These are phyloP conservation scores for Chrysosporium keratinophilum DNA, from an alignment of 2,329 filamentous ascomycete species.

Conservation along the genomic window DNA sequence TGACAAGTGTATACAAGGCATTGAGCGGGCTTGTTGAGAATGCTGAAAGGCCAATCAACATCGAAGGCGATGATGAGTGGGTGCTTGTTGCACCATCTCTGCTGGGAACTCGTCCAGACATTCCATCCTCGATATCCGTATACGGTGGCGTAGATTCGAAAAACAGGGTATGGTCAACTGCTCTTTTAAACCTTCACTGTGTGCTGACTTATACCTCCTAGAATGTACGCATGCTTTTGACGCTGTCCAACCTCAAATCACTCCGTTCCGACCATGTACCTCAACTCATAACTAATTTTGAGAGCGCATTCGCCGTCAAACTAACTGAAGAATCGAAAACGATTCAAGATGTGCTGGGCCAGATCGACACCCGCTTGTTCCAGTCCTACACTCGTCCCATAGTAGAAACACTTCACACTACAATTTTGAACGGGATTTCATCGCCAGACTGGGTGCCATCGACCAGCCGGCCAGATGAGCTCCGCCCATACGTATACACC, in stretches of 20 bases:
- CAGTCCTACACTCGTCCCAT: slow-evolving; percentile 78
- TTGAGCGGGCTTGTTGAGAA: slow-evolving; percentile 95
- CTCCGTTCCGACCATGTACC: slow-evolving; percentile 75
- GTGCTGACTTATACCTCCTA: slow-evolving; percentile 28
- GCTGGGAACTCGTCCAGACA: slow-evolving; percentile 24
- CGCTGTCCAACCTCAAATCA: slow-evolving; percentile 79
- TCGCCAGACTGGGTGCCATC: slow-evolving; percentile 60
- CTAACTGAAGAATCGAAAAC: slow-evolving; percentile 88
- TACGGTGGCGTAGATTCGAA: slow-evolving; percentile 44
- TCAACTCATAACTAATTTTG: slow-evolving; percentile 81
- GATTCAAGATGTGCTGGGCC: slow-evolving; percentile 76
- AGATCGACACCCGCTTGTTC: slow-evolving; percentile 88
- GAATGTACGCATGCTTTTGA: slow-evolving; percentile 89
- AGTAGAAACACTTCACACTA: slow-evolving; percentile 55
- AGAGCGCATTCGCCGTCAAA: slow-evolving; percentile 86
- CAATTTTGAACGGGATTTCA: slow-evolving; percentile 62
- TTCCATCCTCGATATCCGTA: slow-evolving; percentile 34
- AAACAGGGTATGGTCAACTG: slow-evolving; percentile 40
- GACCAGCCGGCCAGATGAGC: slow-evolving; percentile 54
- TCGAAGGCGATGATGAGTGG: slow-evolving; percentile 46
- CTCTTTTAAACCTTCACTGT: background rate
- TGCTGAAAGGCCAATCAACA: slow-evolving; percentile 64
- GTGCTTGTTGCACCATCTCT: slow-evolving; percentile 38
- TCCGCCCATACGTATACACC: slow-evolving; percentile 81
- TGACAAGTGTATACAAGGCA: slow-evolving; percentile 86